Conservation (phyloP, 2,329 filamentous ascomycete genomes). For the Penicillium sp. region DNA sequence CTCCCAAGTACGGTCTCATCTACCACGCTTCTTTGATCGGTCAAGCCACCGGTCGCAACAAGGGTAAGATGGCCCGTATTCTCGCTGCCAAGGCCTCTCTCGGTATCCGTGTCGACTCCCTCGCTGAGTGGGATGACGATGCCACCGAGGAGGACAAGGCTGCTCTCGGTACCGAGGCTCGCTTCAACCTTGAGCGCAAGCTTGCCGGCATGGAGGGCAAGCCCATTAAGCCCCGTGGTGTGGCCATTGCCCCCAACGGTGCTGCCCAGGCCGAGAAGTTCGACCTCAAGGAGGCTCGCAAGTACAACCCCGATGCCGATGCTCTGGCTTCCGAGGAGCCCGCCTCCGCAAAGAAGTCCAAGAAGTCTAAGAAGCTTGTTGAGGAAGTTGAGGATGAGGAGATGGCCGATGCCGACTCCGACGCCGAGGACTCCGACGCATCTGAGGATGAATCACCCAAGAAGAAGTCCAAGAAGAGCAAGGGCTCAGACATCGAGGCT, state of each 20-base stretch:
- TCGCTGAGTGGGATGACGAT: constrained; percentile 74
- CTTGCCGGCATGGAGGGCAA: constrained; percentile 76
- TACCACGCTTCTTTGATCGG: constrained; percentile 93
- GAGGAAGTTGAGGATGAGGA: constrained; percentile 49
- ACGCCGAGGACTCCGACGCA: constrained; percentile 33
- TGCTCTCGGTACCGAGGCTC: constrained; percentile 68
- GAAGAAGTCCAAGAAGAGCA: constrained; percentile 45
- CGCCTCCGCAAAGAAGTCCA: constrained; percentile 43
- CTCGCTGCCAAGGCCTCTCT: constrained; percentile 91
- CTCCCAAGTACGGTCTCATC: constrained; percentile 95
- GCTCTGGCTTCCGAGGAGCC: constrained; percentile 71
- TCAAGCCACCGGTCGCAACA: constrained; percentile 96
- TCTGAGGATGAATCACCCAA: constrained; percentile 30
- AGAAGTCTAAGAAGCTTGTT: constrained; percentile 51
- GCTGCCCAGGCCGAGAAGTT: constrained; percentile 68
- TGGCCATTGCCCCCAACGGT: constrained; percentile 73
- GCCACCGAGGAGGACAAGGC: constrained; percentile 88
- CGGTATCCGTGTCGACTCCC: constrained; percentile 87
- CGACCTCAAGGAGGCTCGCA: constrained; percentile 85
- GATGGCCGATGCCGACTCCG: constrained; percentile 44
- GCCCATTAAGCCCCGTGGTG: constrained; percentile 75
- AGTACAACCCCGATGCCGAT: constrained; percentile 94
- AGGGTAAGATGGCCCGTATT: constrained; percentile 98
- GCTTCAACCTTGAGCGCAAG: constrained; percentile 52
- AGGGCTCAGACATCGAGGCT: constrained; percentile 54